Conservation (phyloP, 2,329 filamentous ascomycete species). For the Scolecobasidium constrictum region DNA sequence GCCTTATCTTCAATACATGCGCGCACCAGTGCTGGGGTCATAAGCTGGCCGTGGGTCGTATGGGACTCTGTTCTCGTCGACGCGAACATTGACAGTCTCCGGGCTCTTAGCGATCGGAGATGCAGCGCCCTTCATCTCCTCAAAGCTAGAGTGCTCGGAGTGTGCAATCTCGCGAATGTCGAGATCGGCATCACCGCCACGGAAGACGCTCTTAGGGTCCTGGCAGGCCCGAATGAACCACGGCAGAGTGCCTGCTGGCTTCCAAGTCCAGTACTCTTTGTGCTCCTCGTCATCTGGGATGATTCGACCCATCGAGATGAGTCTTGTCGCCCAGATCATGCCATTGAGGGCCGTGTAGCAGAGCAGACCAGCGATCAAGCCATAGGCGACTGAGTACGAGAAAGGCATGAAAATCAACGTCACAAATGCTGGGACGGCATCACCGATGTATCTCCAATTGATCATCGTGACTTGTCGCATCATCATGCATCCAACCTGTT, state of each 20-base stretch:
- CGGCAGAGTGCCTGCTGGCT: constrained; percentile 17
- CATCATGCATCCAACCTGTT: constrained; percentile 62
- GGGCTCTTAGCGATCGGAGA: background rate
- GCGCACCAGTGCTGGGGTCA: background rate
- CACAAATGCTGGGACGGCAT: constrained; percentile 74
- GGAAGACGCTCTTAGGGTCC: constrained; percentile 9
- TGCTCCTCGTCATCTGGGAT: constrained; percentile 63
- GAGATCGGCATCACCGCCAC: constrained; percentile 1
- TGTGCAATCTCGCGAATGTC: constrained; percentile 4
- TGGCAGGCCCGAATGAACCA: constrained; percentile 11
- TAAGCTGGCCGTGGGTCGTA: background rate
- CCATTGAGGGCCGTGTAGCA: constrained; percentile 67
- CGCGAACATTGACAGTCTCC: background rate
- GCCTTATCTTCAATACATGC: background rate
- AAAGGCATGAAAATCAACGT: constrained; percentile 81
- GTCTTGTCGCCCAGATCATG: constrained; percentile 56
- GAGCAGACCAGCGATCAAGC: constrained; percentile 69
- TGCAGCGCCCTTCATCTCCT: background rate
- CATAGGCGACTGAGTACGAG: constrained; percentile 79
- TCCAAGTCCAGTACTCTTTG: constrained; percentile 73
- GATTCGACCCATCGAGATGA: constrained; percentile 54
- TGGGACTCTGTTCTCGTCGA: constrained; percentile 6
- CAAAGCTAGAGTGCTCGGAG: constrained; percentile 2
- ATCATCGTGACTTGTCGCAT: constrained; percentile 60
- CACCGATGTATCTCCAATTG: constrained; percentile 80